Evolutionary conservation across 2,329 filamentous ascomycete species (phyloP), one percentile per base, ranked within the genome.

Genomic region (Clarireedia sp.): DNA sequence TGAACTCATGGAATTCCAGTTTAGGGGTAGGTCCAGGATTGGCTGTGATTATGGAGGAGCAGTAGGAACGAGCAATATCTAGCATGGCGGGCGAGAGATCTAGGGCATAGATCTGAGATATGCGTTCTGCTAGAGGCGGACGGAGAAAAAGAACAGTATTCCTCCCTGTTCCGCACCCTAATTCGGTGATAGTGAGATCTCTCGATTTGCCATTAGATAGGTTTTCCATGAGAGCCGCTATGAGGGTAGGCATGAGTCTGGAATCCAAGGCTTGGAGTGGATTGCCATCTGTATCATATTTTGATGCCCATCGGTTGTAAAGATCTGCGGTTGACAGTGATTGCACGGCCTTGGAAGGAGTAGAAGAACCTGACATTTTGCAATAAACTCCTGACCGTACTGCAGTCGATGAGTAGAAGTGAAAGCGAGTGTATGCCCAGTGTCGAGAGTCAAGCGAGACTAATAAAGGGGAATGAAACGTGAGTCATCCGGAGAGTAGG

Each of bases 251-350:
- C 62, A 86, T 74, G 63, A 84, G 77, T 14, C 76, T 60, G 40
- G 80, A 78, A 65, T 87, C 84, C 17, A 86, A 74, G 1, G 77
- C 75, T 70, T 86, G 83, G 1, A 87, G 73, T 66, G 86, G 82
- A 65, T 86, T 87, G 33, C 79, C 79, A 60, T 87, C 82, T 33
- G 74, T 79, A 68, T 87, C 83, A 70, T 86, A 87, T 44, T 82
- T 65, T 45, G 63, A 59, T 26, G 76, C 72, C 77, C 76, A 79
- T 54, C 72, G 70, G 50, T 76, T 66, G 62, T 79, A 79, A 12
- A 77, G 71, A n/a, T 71, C 67, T 36, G 68, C 65, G 0, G 72
- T 78, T n/a, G 69, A 59, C 3, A 71, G 60, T 9, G 68, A 70
- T 29, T n/a, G 29, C 29, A 33, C 29, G 1, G 29, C 10, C 29